These are phyloP conservation scores for Noccaea bulbosa DNA, from an alignment of 345 rosid species.

Conservation along the genomic window DNA sequence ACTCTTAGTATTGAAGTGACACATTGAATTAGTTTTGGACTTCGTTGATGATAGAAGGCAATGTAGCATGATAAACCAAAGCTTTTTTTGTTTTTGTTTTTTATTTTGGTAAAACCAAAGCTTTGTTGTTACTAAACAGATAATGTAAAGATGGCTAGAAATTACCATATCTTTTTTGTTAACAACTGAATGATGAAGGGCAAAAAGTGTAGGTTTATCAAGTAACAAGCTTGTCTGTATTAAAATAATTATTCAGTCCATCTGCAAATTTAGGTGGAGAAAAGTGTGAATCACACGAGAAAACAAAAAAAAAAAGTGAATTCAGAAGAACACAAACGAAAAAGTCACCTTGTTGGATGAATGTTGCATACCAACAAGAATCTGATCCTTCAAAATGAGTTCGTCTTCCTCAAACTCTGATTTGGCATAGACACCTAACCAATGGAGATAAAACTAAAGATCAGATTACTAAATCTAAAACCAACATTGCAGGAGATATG, in stretches of 20 bases:
- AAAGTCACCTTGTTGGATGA: constrained; percentile 70
- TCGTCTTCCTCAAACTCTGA: constrained; percentile 66
- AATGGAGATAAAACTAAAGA: constrained; percentile 7
- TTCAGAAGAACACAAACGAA: neutral
- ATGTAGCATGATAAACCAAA: too few species aligned
- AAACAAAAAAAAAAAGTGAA: neutral
- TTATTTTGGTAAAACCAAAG: too few species aligned
- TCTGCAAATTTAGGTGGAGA: constrained; percentile 47
- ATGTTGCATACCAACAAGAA: constrained; percentile 81
- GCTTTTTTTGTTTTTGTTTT: too few species aligned
- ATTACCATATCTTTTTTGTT: too few species aligned
- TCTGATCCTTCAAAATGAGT: constrained; percentile 76
- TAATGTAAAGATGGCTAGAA: too few species aligned
- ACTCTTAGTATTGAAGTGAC: too few species aligned
- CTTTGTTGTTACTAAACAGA: too few species aligned
- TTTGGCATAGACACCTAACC: constrained; percentile 71
- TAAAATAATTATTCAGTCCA: constrained; percentile 53
- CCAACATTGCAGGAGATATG: neutral
- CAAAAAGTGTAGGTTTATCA: too few species aligned
- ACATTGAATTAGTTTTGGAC: too few species aligned
- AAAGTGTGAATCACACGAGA: neutral
- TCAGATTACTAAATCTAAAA: neutral
- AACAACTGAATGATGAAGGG: too few species aligned
- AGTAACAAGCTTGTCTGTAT: too few species aligned
- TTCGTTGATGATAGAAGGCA: too few species aligned